Evolutionary conservation across 1,284 basidiomycete species (phyloP).

Genomic region (Heimioporus retisporus): DNA sequence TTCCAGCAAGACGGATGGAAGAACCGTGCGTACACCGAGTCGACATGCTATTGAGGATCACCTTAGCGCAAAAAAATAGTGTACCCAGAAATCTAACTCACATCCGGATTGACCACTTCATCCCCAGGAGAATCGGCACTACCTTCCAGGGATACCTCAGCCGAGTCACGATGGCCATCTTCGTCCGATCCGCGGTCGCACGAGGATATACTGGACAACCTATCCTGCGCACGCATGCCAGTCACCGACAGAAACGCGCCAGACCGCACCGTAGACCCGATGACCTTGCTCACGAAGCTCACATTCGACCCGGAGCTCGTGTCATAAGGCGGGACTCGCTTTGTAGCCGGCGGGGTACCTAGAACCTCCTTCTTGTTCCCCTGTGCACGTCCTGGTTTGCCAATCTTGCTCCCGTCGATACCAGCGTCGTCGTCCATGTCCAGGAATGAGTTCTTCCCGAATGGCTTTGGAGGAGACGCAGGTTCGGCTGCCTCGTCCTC

Average conservation of each 20-base stretch:
- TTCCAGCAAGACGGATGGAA: constrained; percentile 10
- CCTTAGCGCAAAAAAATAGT: not conserved
- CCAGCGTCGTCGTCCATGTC: constrained; percentile 24
- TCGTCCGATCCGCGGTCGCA: not conserved
- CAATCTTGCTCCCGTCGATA: not conserved
- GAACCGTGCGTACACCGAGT: constrained; percentile 5
- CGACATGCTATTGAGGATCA: not conserved
- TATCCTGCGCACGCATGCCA: too few relatives aligned
- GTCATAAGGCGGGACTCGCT: constrained; percentile 29
- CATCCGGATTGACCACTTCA: not conserved
- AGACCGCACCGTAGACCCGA: constrained; percentile 25
- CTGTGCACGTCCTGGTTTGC: not conserved
- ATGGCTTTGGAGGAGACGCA: not conserved
- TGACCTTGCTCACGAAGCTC: constrained; percentile 27
- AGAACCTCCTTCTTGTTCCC: not conserved
- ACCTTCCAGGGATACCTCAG: too few relatives aligned
- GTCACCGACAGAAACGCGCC: constrained; percentile 20
- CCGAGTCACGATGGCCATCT: too few relatives aligned
- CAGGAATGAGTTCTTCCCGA: constrained; percentile 28
- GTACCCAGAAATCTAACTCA: not conserved
- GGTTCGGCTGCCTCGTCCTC: constrained; percentile 29
- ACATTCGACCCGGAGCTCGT: constrained; percentile 16
- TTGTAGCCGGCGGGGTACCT: not conserved
- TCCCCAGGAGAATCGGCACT: too few relatives aligned
- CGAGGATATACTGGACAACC: not conserved